Evolutionary conservation across 108 stramenopile genomes (phyloP).

Genomic region (Cyclotella kingstonii): DNA sequence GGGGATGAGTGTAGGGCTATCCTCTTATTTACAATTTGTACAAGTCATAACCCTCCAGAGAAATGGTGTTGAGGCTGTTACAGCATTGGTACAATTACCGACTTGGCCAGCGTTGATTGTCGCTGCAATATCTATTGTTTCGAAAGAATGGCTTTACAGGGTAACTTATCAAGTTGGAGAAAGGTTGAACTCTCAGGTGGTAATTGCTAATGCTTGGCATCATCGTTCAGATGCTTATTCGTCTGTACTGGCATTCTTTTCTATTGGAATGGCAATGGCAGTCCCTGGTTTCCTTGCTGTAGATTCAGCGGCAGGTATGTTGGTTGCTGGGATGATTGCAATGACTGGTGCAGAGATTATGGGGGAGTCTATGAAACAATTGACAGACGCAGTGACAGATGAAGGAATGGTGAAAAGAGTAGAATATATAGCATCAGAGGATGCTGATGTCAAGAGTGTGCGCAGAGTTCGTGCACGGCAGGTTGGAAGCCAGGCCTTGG

Average conservation of each 20-base stretch:
- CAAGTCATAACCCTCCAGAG: slow-evolving; percentile 42
- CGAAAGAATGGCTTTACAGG: slow-evolving; percentile 93
- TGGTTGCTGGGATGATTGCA: slow-evolving; percentile 94
- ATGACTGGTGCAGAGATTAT: slow-evolving; percentile 89
- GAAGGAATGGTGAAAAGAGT: slow-evolving; percentile 50
- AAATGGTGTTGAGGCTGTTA: slow-evolving; percentile 31
- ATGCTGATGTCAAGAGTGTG: slow-evolving; percentile 57
- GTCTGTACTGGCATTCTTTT: slow-evolving; percentile 84
- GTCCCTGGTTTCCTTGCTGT: slow-evolving; percentile 67
- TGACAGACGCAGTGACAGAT: slow-evolving; percentile 76
- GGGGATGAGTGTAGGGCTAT: slow-evolving; percentile 79
- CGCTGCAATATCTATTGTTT: slow-evolving; percentile 79
- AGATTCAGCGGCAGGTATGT: slow-evolving; percentile 90
- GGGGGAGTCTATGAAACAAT: slow-evolving; percentile 78
- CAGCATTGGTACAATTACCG: slow-evolving; percentile 40
- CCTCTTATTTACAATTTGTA: slow-evolving; percentile 64
- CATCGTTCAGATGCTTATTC: slow-evolving; percentile 96
- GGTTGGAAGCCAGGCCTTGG: slow-evolving; percentile 70
- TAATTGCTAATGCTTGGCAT: slow-evolving; percentile 98
- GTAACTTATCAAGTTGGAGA: slow-evolving; percentile 85
- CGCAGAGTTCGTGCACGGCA: slow-evolving; percentile 64
- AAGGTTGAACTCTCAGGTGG: slow-evolving; percentile 82
- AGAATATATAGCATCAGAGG: slow-evolving; percentile 19
- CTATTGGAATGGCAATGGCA: slow-evolving; percentile 82
- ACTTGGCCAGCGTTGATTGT: slow-evolving; percentile 78